phyloP scores from a whole-genome alignment of 805 yeast genomes.

The Peterozyma toletana region DNA sequence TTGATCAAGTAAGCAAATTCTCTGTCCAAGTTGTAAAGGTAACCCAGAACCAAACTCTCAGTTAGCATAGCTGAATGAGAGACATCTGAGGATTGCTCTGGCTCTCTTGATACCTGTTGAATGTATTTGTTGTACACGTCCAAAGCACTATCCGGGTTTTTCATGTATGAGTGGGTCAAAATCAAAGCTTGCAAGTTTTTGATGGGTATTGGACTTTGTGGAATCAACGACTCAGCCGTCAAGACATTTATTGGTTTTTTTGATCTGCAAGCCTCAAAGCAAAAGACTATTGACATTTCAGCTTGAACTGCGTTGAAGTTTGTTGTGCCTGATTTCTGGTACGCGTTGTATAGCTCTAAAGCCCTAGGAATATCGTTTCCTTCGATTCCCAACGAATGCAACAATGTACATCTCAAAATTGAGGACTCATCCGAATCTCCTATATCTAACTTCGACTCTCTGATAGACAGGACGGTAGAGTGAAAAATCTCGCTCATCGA shows the following conservation, averaged over 20 bases:
- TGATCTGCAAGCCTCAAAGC: constrained; percentile 15
- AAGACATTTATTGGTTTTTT: constrained; percentile 10
- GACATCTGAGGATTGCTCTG: not conserved
- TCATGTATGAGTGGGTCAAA: constrained; percentile 20
- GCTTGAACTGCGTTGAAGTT: constrained; percentile 14
- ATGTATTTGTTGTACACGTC: constrained; percentile 23
- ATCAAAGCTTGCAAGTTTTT: constrained; percentile 17
- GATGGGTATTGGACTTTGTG: constrained; percentile 19
- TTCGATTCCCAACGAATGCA: constrained; percentile 1
- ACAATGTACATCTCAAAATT: not conserved
- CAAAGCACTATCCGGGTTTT: constrained; percentile 19
- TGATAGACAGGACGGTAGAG: not conserved
- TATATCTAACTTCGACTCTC: not conserved
- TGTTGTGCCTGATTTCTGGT: constrained; percentile 15
- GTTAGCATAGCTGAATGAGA: constrained; percentile 7
- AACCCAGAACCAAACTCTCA: constrained; percentile 19
- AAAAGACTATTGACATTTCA: constrained; percentile 14
- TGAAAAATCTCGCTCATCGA: too few relatives aligned
- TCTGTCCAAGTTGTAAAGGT: constrained; percentile 18
- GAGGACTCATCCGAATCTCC: constrained; percentile 1
- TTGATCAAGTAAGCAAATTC: constrained; percentile 24
- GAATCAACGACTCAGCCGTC: constrained; percentile 20
- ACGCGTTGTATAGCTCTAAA: constrained; percentile 14
- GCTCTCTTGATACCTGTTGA: constrained; percentile 10
- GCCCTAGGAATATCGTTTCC: constrained; percentile 14